phyloP scores from a whole-genome alignment of 345 rosid genomes.

The Citrus unshiu region DNA sequence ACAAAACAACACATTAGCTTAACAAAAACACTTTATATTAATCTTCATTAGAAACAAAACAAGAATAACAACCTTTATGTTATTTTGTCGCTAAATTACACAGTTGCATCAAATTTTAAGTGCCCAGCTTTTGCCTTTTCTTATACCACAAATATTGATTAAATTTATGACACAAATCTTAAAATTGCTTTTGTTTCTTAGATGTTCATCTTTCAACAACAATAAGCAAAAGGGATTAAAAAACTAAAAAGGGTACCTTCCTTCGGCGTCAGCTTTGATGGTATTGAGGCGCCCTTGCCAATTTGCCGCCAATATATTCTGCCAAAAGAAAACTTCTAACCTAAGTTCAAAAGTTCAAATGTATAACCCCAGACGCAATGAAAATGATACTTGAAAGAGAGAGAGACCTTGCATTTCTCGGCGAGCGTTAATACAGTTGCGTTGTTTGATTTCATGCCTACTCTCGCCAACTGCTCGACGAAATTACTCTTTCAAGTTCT shows the following conservation, averaged over 20 bases:
- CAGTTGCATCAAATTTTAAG: not conserved
- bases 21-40: not conserved
- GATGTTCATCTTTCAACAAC: not conserved
- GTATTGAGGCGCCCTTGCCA: constrained; percentile 80
- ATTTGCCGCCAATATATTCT: constrained; percentile 75
- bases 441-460: constrained; percentile 48
- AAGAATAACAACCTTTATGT: not conserved
- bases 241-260: constrained; percentile 44
- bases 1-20: not conserved
- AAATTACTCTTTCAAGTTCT: constrained; percentile 29
- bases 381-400: not conserved
- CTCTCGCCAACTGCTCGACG: constrained; percentile 48
- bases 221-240: not conserved
- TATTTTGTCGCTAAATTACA: not conserved
- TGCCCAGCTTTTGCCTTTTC: not conserved
- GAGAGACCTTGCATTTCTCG: constrained; percentile 69
- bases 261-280: constrained; percentile 76
- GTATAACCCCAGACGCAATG: not conserved
- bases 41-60: not conserved
- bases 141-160: not conserved
- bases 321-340: constrained; percentile 13
- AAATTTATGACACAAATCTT: not conserved
- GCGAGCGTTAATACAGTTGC: constrained; percentile 45
- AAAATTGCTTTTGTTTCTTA: not conserved
- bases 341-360: not conserved